Evolutionary conservation across 768 basidiomycete species (phyloP).

Genomic region (Podaxis mareebaensis): DNA sequence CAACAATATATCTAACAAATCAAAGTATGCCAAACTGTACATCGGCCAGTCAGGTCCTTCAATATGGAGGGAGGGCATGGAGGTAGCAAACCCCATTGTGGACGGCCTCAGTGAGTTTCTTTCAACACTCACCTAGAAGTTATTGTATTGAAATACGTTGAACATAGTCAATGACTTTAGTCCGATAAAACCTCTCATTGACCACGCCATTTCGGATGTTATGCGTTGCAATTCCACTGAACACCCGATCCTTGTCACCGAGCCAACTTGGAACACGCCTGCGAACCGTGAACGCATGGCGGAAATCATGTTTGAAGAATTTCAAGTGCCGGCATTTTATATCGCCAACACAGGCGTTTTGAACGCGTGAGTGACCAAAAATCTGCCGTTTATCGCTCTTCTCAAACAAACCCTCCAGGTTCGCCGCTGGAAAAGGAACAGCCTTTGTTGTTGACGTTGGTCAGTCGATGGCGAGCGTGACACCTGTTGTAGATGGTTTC

Average conservation of each 20-base stretch:
- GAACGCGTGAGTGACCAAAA: conserved; percentile 67
- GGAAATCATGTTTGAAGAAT: conserved; percentile 97
- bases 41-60: conserved; percentile 88
- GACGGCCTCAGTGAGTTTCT: conserved; percentile 78
- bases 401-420: conserved; percentile 46
- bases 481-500: conserved; percentile 96
- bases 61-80: conserved; percentile 89
- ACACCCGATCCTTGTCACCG: conserved; percentile 91
- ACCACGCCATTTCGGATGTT: conserved; percentile 72
- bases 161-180: conserved; percentile 72
- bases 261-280: conserved; percentile 94
- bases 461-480: conserved; percentile 84
- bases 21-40: conserved; percentile 61
- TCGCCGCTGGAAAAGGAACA: conserved; percentile 96
- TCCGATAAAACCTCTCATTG: conserved; percentile 68
- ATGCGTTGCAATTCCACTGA: conserved; percentile 79
- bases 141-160: background rate
- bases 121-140: background rate
- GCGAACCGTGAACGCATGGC: conserved; percentile 94
- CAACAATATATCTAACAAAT: conserved; percentile 30
- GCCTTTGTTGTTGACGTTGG: conserved; percentile 95
- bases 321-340: conserved; percentile 93
- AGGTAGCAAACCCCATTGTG: conserved; percentile 77
- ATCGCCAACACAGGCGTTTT: conserved; percentile 93
- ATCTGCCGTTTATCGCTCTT: background rate